phyloP scores from a whole-genome alignment of 352 stramenopile genomes.

The Phytophthora europaea region DNA sequence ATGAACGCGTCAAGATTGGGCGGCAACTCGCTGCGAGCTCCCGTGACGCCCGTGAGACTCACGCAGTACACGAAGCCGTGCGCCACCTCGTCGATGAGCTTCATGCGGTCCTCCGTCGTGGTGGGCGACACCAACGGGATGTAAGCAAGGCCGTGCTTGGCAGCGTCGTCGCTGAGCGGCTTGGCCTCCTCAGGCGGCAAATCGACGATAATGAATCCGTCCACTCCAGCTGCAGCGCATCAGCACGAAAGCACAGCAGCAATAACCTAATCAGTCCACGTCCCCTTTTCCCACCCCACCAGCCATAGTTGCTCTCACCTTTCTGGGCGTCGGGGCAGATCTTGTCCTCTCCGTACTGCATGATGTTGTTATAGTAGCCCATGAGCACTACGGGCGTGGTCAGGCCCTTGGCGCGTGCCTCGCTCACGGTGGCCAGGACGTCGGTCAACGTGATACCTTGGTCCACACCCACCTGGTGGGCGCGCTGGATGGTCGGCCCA shows the following conservation, averaged over 20 bases:
- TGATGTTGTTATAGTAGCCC: constrained; percentile 99
- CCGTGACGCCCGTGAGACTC: constrained; percentile 94
- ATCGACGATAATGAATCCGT: constrained; percentile 99
- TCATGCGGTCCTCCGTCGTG: constrained; percentile 96
- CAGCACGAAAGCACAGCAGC: neutral
- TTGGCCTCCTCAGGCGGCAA: constrained; percentile 96
- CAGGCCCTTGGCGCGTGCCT: constrained; percentile 92
- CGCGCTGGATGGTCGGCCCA: constrained; percentile 98
- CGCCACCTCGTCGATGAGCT: constrained; percentile 71
- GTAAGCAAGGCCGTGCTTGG: constrained; percentile 94
- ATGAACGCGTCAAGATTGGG: constrained; percentile 96
- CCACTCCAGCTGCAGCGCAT: constrained; percentile 85
- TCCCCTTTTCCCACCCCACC: constrained; percentile 4
- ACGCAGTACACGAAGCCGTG: constrained; percentile 92
- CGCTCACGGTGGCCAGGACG: constrained; percentile 94
- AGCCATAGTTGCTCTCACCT: constrained; percentile 36
- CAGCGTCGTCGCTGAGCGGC: constrained; percentile 91
- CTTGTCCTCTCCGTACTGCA: constrained; percentile 96
- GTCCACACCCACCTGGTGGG: constrained; percentile 94
- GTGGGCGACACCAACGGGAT: constrained; percentile 98
- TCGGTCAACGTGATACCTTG: constrained; percentile 95
- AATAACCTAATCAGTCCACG: constrained; percentile 9
- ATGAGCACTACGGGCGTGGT: constrained; percentile 98
- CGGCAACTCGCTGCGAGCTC: constrained; percentile 91
- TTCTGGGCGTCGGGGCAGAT: constrained; percentile 88